Base-by-base conservation (phyloP, 768 basidiomycete species). In the Boletus huronensis region DNA sequence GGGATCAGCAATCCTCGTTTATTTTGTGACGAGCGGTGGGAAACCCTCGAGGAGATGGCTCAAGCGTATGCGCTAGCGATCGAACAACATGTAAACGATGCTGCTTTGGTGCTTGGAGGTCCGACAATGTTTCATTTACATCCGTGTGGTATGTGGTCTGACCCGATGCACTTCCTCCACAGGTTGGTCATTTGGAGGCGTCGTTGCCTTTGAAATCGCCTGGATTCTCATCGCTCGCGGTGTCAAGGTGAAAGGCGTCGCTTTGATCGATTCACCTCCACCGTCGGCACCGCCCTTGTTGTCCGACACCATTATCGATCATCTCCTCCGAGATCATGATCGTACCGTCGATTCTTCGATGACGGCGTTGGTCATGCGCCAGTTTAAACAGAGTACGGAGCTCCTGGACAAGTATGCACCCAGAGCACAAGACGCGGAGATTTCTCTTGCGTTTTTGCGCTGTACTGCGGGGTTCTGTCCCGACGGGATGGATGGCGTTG, bases 151-250 rank as follows among this genome's bases (percentile, higher is more conserved):
- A 38, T 29, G 55, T 21, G 0, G 5, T 28, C 39, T 55, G 6
- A 53, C 31, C 2, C 23, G 8, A 10, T 2, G 34, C 6, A 3
- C 5, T 19, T 29, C 2, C 29, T 5, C 14, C 14, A 2, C 50
- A 89, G 88, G 88, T 0, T 90, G 87, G 87, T 90, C 88, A 3
- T 87, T 90, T 58, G 88, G 88, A 13, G 88, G 87, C 2, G 82
- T 88, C 5, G 80, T 82, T 0, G 85, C 88, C 0, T 88, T 82
- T 60, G 88, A 88, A 61, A 70, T 81, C 3, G 80, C 83, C 17
- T 76, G 75, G 0, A 78, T 79, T 26, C 76, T 89, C 17, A 6
- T 13, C 13, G 16, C 47, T 1, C 71, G 63, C 5, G 81, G 78
- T 3, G 59, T 78, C 9, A 47, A 58, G 1, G 81, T 86, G 21